Percentiles rank a stretch among this genome's conserved stretches.
Evolutionary conservation across 805 yeast species (phyloP).

Genomic region (Candida taoyuanica): DNA sequence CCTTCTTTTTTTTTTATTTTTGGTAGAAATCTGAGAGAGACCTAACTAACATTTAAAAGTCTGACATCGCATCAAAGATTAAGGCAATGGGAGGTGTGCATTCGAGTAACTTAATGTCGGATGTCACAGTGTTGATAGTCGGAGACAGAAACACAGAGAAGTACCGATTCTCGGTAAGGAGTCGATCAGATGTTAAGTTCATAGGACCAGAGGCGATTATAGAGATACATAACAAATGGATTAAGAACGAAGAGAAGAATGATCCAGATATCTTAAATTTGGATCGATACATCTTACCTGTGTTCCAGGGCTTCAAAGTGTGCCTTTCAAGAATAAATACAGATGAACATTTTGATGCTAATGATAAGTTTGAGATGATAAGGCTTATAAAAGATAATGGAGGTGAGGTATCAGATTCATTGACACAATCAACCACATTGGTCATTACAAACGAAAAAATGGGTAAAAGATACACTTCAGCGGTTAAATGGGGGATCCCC

Average conservation of each 20-base stretch:
- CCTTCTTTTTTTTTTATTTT: background rate
- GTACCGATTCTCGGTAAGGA: constrained; percentile 44
- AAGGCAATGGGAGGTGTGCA: constrained; percentile 55
- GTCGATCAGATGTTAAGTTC: constrained; percentile 54
- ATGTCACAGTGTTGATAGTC: constrained; percentile 54
- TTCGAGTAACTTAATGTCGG: constrained; percentile 54
- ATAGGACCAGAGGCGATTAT: constrained; percentile 43
- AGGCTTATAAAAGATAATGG: constrained; percentile 39
- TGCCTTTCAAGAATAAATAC: constrained; percentile 34
- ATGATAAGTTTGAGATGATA: constrained; percentile 30
- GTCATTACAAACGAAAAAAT: constrained; percentile 45
- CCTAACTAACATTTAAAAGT: constrained; percentile 9
- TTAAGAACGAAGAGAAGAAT: constrained; percentile 40
- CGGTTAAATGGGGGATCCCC: constrained; percentile 37
- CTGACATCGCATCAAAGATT: constrained; percentile 42
- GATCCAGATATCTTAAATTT: constrained; percentile 20
- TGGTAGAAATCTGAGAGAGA: no score
- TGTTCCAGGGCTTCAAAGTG: constrained; percentile 39
- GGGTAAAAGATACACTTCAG: constrained; percentile 50
- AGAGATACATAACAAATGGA: constrained; percentile 47
- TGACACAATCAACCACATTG: constrained; percentile 40
- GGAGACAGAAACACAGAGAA: constrained; percentile 56
- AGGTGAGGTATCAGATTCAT: constrained; percentile 47
- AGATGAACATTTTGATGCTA: constrained; percentile 21
- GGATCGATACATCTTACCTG: constrained; percentile 31